phyloP scores from a whole-genome alignment of 2,329 filamentous ascomycete species.

The Ophiocordyceps robertsii region DNA sequence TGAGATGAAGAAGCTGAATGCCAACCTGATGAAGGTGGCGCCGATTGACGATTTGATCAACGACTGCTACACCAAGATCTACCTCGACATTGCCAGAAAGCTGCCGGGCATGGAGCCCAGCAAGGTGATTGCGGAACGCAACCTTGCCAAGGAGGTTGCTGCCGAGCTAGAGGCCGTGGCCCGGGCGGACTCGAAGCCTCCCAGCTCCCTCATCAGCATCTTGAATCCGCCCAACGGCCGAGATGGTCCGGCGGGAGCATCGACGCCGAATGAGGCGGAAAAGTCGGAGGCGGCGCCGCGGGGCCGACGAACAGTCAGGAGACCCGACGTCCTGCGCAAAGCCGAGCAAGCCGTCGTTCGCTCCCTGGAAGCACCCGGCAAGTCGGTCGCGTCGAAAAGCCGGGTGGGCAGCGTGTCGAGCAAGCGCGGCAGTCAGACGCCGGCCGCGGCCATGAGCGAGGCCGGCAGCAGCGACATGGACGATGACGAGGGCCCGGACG shows the following conservation, averaged over 20 bases:
- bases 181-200: slow-evolving; percentile 13
- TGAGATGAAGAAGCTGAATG: slow-evolving; percentile 61
- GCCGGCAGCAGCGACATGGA: slow-evolving; percentile 22
- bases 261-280: slow-evolving; percentile 23
- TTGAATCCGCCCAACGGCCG: slow-evolving; percentile 28
- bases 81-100: slow-evolving; percentile 49
- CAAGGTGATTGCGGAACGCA: slow-evolving; percentile 31
- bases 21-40: slow-evolving; percentile 70
- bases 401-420: slow-evolving; percentile 38
- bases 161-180: slow-evolving; percentile 14
- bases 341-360: slow-evolving; percentile 45
- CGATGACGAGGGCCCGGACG: slow-evolving; percentile 27
- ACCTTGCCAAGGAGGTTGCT: slow-evolving; percentile 26
- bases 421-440: slow-evolving; percentile 28
- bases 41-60: slow-evolving; percentile 88
- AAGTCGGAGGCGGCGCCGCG: slow-evolving; percentile 27
- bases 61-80: slow-evolving; percentile 74
- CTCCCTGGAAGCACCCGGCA: slow-evolving; percentile 31
- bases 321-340: slow-evolving; percentile 46
- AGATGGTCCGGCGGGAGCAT: slow-evolving; percentile 19
- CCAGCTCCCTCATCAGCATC: slow-evolving; percentile 25
- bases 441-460: slow-evolving; percentile 20
- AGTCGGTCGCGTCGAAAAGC: slow-evolving; percentile 29
- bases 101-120: slow-evolving; percentile 38
- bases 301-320: slow-evolving; percentile 29